Evolutionary conservation across 768 basidiomycete genomes (phyloP).

Genomic region (Glaciozyma antarctica): DNA sequence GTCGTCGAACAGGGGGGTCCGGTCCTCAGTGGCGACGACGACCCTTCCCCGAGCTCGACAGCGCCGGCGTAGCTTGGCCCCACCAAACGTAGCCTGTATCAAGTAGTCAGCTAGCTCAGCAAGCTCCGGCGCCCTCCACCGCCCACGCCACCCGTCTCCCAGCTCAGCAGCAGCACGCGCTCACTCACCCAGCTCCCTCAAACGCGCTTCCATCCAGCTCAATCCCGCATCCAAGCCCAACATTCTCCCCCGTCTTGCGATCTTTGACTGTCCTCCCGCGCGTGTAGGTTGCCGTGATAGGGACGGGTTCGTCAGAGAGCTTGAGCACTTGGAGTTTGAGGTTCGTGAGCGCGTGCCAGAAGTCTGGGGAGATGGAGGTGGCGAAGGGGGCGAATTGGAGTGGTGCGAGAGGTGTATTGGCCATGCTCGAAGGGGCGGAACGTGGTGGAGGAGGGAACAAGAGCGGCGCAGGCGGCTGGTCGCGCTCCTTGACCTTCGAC

Average conservation of each 20-base stretch:
- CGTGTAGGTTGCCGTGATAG: conserved; percentile 59
- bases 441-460: too few relatives aligned
- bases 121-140: background rate
- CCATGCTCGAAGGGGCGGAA: too few relatives aligned
- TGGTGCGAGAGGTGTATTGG: background rate
- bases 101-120: too few relatives aligned
- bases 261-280: conserved; percentile 64
- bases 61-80: too few relatives aligned
- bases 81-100: too few relatives aligned
- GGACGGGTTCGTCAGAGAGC: conserved; percentile 61
- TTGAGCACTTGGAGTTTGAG: conserved; percentile 85
- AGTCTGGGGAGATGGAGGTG: conserved; percentile 75
- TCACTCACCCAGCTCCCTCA: conserved; percentile 34
- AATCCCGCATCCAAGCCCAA: conserved; percentile 54
- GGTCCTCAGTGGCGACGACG: too few relatives aligned
- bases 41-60: too few relatives aligned
- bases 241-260: conserved; percentile 61
- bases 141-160: background rate
- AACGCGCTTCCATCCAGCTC: conserved; percentile 37
- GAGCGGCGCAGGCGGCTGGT: too few relatives aligned
- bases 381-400: conserved; percentile 64
- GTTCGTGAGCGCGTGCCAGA: conserved; percentile 82
- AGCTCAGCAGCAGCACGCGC: background rate
- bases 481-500: too few relatives aligned
- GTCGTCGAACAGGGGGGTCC: too few relatives aligned